phyloP scores from a whole-genome alignment of 2,329 filamentous ascomycete genomes.

The Aspergillus tubingensis region DNA sequence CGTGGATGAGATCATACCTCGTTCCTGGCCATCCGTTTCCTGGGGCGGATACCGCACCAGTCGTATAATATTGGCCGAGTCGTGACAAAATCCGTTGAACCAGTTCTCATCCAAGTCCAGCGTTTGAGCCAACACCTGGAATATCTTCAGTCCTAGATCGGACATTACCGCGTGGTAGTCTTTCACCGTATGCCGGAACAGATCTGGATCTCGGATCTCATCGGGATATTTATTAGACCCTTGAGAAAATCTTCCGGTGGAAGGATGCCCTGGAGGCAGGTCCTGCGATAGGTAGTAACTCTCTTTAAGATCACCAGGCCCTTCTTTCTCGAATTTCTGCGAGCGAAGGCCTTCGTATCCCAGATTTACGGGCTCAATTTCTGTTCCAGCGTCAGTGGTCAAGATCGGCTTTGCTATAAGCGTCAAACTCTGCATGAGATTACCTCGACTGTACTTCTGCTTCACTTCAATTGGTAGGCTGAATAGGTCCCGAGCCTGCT shows the following conservation, averaged over 20 bases:
- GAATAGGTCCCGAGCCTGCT: slow-evolving; percentile 51
- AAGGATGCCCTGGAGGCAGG: slow-evolving; percentile 19
- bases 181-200: slow-evolving; percentile 8
- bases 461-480: slow-evolving; percentile 39
- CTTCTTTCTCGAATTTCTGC: slow-evolving; percentile 28
- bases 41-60: slow-evolving; percentile 35
- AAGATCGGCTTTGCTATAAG: too few relatives aligned
- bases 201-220: slow-evolving; percentile 4
- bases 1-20: slow-evolving; percentile 7
- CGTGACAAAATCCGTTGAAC: slow-evolving; percentile 27
- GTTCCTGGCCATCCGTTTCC: slow-evolving; percentile 20
- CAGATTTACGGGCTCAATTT: slow-evolving; percentile 8
- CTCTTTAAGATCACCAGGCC: slow-evolving; percentile 32
- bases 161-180: slow-evolving; percentile 20
- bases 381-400: neutral
- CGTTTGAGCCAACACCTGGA: slow-evolving; percentile 17
- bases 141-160: slow-evolving; percentile 20
- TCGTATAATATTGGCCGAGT: slow-evolving; percentile 29
- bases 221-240: slow-evolving; percentile 23
- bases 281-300: slow-evolving; percentile 31
- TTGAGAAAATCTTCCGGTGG: slow-evolving; percentile 22
- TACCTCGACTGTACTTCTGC: slow-evolving; percentile 28
- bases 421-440: neutral
- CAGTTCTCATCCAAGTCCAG: slow-evolving; percentile 18
- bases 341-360: slow-evolving; percentile 32